Base-by-base conservation (phyloP, 2,329 filamentous ascomycete species). In the Triangularia setosa region DNA sequence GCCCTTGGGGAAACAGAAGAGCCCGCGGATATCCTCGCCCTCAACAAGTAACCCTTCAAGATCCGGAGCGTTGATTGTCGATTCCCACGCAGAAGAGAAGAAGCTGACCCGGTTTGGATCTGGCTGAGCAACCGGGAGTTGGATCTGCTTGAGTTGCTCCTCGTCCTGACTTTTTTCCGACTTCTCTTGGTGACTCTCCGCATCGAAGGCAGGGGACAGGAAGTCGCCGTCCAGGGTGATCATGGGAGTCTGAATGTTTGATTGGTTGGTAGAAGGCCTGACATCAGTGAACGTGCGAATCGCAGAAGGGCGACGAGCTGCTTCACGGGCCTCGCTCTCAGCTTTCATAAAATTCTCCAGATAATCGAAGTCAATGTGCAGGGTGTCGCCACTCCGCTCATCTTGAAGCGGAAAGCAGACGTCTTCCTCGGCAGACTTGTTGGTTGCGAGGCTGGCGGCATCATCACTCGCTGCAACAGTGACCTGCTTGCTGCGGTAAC, bases 31-130 rank as follows among this genome's bases (percentile, higher is more conserved):
- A 64, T 90, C 90, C 75, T 97, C 95, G 8, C 93, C 94, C 1
- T 93, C 93, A 64, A 97, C 87, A 4, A 97, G 85, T 8, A 97
- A 84, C 71, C 93, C 94, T 21, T 92, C 92, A 67, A 99, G 85
- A 71, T 96, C 92, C 1, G 91, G 86, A 16, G 94, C 92, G 74
- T 97, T 93, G 66, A 98, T 92, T 1, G 93, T 97, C 59, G 92
- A 93, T 74, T 97, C 93, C 77, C 92, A 90, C 62, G 95, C 92
- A 0, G 95, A 97, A 0, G 93, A 97, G 78, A 99, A 99, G 79
- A 98, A 97, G 68, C 93, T 95, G 80, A 96, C 98, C 4, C 94
- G 87, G 74, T 93, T 95, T 30, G 86, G 84, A 64, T 92, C 88
- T 56, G 83, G 75, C 40, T 78, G 58, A 2, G 66, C 64, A 4